These are phyloP conservation scores for Xylariaceae sp. DNA, from an alignment of 2,329 filamentous ascomycete genomes.

Conservation along the genomic window DNA sequence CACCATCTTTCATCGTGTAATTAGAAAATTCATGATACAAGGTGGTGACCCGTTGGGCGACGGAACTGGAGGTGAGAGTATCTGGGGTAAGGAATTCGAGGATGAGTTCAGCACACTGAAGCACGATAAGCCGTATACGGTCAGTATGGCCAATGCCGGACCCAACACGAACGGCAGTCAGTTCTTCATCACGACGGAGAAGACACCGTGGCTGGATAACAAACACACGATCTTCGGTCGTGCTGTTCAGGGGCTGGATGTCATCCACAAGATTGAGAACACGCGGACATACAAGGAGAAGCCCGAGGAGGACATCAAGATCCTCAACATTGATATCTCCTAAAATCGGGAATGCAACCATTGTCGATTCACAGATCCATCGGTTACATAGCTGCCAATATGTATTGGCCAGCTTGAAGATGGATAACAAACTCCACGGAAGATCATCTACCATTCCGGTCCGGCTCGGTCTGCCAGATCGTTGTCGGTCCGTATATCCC, in stretches of 20 bases:
- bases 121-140: constrained; percentile 93
- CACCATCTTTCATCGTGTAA: constrained; percentile 95
- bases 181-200: constrained; percentile 98
- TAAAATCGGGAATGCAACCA: constrained; percentile 29
- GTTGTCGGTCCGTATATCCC: too few species aligned
- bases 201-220: constrained; percentile 90
- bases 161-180: constrained; percentile 94
- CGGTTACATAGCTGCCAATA: too few species aligned
- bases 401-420: too few species aligned
- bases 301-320: constrained; percentile 95
- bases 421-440: too few species aligned
- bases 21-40: constrained; percentile 98
- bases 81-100: constrained; percentile 87
- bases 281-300: constrained; percentile 81
- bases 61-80: constrained; percentile 83
- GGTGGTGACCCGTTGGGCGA: constrained; percentile 80
- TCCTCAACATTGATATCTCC: constrained; percentile 73
- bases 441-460: too few species aligned
- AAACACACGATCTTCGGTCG: constrained; percentile 96
- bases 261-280: constrained; percentile 95
- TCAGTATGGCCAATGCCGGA: constrained; percentile 97
- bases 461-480: too few species aligned
- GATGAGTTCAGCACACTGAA: constrained; percentile 89
- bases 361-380: constrained; percentile 1
- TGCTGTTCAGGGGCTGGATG: constrained; percentile 83